A percentile compares a stretch with the other conserved stretches of the same genome.
Evolutionary conservation across 2,329 filamentous ascomycete species (phyloP).

Genomic region (Beauveria rudraprayagi): DNA sequence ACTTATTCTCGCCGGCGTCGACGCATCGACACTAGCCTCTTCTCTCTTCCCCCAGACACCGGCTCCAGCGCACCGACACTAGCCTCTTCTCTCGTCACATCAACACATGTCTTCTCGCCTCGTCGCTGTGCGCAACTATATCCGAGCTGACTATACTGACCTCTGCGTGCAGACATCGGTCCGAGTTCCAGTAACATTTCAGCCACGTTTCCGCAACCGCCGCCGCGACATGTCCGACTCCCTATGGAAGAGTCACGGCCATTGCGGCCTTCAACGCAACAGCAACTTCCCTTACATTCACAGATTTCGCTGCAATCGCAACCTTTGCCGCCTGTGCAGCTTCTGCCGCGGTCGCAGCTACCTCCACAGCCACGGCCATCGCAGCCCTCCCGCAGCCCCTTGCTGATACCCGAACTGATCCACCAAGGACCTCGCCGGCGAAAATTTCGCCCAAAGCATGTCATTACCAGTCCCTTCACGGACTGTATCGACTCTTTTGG

Average conservation of each 20-base stretch:
- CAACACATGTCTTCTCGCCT: no score
- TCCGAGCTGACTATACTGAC: neutral
- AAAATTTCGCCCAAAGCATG: slow-evolving; percentile 5
- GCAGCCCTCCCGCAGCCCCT: neutral
- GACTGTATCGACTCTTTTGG: slow-evolving; percentile 24
- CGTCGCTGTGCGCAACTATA: no score
- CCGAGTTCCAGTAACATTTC: neutral
- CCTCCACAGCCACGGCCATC: neutral
- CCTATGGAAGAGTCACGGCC: neutral
- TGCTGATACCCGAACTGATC: neutral
- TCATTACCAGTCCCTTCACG: slow-evolving; percentile 25
- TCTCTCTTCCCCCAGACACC: no score
- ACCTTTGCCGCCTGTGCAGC: neutral
- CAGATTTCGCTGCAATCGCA: neutral
- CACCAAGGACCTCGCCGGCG: slow-evolving; percentile 11
- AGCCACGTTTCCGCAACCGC: neutral
- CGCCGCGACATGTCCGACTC: neutral
- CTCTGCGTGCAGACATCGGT: neutral
- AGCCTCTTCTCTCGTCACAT: no score
- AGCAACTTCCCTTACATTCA: neutral
- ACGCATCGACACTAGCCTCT: no score
- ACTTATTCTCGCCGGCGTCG: no score
- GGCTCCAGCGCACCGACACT: no score
- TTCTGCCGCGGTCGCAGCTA: neutral
- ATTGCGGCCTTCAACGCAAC: neutral